These are phyloP conservation scores for Fonsecaea monophora DNA, from an alignment of 2,329 filamentous ascomycete species.

Conservation along the genomic window DNA sequence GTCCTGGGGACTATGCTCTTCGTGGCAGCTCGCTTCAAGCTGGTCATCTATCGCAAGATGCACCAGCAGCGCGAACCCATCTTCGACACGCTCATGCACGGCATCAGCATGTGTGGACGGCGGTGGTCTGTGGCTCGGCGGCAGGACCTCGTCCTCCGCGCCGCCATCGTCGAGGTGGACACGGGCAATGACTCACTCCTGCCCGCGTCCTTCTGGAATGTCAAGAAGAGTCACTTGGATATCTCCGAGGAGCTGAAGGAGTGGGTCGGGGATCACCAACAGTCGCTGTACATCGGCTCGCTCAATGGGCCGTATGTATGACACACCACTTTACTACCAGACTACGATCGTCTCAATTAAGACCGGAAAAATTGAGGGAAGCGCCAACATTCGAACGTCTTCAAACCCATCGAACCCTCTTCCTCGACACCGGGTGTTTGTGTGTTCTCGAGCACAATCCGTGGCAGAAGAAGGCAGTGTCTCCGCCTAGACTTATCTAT, in stretches of 20 bases:
- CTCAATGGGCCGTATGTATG: slow-evolving; percentile 34
- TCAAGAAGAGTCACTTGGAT: slow-evolving; percentile 37
- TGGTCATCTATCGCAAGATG: slow-evolving; percentile 33
- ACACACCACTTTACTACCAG: not conserved
- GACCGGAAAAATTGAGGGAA: no score
- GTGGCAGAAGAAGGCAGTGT: no score
- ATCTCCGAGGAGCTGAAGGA: slow-evolving; percentile 38
- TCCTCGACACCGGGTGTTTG: no score
- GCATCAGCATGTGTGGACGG: slow-evolving; percentile 39
- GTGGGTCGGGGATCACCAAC: slow-evolving; percentile 34
- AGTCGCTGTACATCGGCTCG: slow-evolving; percentile 32
- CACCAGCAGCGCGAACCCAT: slow-evolving; percentile 28
- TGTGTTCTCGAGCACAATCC: no score
- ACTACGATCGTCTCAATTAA: no score
- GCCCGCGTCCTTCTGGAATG: slow-evolving; percentile 27
- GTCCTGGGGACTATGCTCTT: slow-evolving; percentile 35
- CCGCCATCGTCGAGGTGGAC: slow-evolving; percentile 37
- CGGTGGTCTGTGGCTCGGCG: slow-evolving; percentile 38
- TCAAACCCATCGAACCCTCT: no score
- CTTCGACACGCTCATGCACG: slow-evolving; percentile 41
- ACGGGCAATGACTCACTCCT: slow-evolving; percentile 18
- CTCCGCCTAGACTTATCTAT: no score
- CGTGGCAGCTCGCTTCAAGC: slow-evolving; percentile 35
- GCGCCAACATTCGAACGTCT: no score
- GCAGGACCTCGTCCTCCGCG: slow-evolving; percentile 37